Conservation (phyloP, 1,139 yeast genomes). For the Hemisphaericaspora xylofermentans region DNA sequence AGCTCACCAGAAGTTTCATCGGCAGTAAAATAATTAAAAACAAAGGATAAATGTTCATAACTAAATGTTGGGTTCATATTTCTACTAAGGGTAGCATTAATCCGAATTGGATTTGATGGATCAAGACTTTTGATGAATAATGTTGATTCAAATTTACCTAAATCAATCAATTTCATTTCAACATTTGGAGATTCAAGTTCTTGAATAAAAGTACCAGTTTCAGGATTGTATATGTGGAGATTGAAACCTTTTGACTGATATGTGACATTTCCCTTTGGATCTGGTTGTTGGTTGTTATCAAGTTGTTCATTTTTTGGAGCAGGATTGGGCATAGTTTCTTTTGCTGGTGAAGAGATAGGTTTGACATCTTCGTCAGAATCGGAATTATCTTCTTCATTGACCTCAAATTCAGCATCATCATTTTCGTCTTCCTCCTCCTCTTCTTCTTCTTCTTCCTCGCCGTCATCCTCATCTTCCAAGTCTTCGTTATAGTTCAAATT, state of each 20-base stretch:
- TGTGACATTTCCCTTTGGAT: slow-evolving; percentile 15
- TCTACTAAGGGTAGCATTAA: slow-evolving; percentile 47
- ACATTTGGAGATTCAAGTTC: slow-evolving; percentile 26
- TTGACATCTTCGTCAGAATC: slow-evolving; percentile 16
- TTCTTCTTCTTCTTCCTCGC: slow-evolving; percentile 14
- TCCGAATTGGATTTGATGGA: slow-evolving; percentile 16
- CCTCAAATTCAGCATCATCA: slow-evolving; percentile 9
- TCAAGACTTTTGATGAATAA: slow-evolving; percentile 36
- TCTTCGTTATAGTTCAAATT: slow-evolving; percentile 17
- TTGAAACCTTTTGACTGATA: slow-evolving; percentile 18
- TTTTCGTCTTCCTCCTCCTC: slow-evolving; percentile 17
- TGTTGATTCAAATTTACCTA: slow-evolving; percentile 54
- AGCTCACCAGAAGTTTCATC: slow-evolving; percentile 23
- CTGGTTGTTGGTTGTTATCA: background rate
- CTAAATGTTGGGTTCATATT: slow-evolving; percentile 68
- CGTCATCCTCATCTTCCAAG: slow-evolving; percentile 13
- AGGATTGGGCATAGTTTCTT: background rate
- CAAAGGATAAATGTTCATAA: slow-evolving; percentile 55
- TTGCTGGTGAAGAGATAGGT: background rate
- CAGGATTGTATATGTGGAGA: slow-evolving; percentile 58
- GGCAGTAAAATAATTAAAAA: slow-evolving; percentile 54
- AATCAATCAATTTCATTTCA: slow-evolving; percentile 40
- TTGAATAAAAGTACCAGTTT: slow-evolving; percentile 47
- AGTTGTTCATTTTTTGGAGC: background rate
- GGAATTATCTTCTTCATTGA: slow-evolving; percentile 5